A percentile compares a stretch with the other conserved stretches of the same genome.
These are phyloP conservation scores for Cladophialophora exuberans DNA, from an alignment of 2,329 filamentous ascomycete genomes.

Conservation along the genomic window DNA sequence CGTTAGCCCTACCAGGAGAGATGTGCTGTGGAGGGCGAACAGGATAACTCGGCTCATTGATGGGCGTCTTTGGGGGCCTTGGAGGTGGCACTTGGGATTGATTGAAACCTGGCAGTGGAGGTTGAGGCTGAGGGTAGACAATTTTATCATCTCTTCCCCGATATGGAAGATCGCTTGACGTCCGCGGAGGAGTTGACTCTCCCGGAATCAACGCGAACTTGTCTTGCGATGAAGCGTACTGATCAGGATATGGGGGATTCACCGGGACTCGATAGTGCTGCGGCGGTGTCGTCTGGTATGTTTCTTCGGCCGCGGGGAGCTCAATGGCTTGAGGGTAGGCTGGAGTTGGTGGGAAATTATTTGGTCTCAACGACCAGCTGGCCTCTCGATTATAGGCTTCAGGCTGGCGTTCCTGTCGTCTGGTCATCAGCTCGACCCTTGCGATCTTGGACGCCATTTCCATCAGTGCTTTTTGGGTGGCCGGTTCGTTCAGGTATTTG, in stretches of 20 bases:
- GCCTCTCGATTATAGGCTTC: constrained; percentile 37
- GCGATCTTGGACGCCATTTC: constrained; percentile 79
- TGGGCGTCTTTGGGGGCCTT: constrained; percentile 75
- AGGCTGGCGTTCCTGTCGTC: constrained; percentile 59
- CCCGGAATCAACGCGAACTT: constrained; percentile 67
- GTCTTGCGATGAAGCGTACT: constrained; percentile 61
- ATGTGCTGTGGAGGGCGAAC: constrained; percentile 35
- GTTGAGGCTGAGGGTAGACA: constrained; percentile 34
- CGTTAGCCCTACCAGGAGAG: constrained; percentile 40
- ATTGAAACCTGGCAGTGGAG: constrained; percentile 37
- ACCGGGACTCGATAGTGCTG: constrained; percentile 32
- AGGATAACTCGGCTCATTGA: constrained; percentile 42
- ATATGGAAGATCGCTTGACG: constrained; percentile 36
- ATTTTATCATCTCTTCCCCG: constrained; percentile 43
- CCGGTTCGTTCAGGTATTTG: constrained; percentile 74
- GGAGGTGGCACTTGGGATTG: constrained; percentile 61
- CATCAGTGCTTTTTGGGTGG: constrained; percentile 76
- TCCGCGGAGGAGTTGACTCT: constrained; percentile 53
- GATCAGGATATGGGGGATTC: constrained; percentile 41
- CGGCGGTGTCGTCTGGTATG: constrained; percentile 35
- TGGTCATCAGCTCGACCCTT: constrained; percentile 77
- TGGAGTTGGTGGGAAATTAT: constrained; percentile 40
- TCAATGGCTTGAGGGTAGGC: constrained; percentile 58
- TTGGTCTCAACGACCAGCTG: constrained; percentile 35
- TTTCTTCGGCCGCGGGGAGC: constrained; percentile 60